These are phyloP conservation scores for Juncus inflexus DNA, from an alignment of 176 grass and related monocot species.

Conservation along the genomic window DNA sequence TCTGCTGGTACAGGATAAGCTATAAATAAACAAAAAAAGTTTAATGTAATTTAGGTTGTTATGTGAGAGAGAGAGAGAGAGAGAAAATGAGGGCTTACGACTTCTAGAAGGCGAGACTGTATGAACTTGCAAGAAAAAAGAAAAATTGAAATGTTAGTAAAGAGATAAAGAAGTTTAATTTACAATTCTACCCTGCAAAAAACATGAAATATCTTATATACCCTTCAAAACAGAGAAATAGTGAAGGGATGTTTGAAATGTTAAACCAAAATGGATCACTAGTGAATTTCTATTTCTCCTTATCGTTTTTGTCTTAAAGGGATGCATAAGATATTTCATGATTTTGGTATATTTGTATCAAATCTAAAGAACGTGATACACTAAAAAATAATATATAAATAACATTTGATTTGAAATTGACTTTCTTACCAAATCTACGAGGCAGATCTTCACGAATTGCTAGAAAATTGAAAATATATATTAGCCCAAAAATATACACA, in stretches of 20 bases:
- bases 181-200: not conserved
- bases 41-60: not conserved
- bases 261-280: too few species aligned
- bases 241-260: too few species aligned
- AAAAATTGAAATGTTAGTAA: not conserved
- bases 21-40: slow-evolving; percentile 8
- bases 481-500: not conserved
- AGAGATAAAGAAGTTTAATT: not conserved
- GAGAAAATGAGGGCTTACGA: not conserved
- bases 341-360: not conserved
- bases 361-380: not conserved
- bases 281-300: too few species aligned
- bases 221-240: not conserved
- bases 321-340: not conserved
- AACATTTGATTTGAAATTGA: slow-evolving; percentile 23
- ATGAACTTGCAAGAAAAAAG: not conserved
- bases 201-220: not conserved
- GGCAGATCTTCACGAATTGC: slow-evolving; percentile 12
- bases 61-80: not conserved
- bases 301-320: not conserved
- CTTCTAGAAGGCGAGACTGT: not conserved
- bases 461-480: slow-evolving; percentile 18
- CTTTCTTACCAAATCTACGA: slow-evolving; percentile 25
- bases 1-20: not conserved
- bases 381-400: slow-evolving; percentile 8